Percentiles rank a stretch among this genome's conserved stretches.
Evolutionary conservation across 208 protist species (phyloP).

Genomic region (Wallacemonas sp.): DNA sequence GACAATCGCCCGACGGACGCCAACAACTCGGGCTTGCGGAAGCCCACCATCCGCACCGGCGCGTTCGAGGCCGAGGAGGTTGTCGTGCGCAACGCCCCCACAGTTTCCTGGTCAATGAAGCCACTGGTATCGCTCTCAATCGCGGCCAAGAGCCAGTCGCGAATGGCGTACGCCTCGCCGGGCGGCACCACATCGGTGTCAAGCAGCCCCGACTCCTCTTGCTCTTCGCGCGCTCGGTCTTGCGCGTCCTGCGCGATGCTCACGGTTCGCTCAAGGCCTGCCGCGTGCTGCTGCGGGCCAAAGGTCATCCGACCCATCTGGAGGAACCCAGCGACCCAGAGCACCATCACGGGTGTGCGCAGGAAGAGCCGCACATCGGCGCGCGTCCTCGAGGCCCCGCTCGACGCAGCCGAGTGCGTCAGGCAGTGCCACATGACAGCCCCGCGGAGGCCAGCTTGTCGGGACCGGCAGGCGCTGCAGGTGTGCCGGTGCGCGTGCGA

Average conservation of each 20-base stretch:
- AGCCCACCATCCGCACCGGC: constrained; percentile 26
- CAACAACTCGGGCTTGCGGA: constrained; percentile 29
- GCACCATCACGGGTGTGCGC: constrained; percentile 42
- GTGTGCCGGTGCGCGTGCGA: constrained; percentile 24
- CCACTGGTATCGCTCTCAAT: constrained; percentile 24
- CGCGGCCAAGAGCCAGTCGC: constrained; percentile 40
- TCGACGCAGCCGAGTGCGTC: not conserved
- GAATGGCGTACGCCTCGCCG: constrained; percentile 44
- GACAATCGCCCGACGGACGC: constrained; percentile 24
- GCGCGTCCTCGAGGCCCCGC: not conserved
- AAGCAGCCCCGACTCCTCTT: not conserved
- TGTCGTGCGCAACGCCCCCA: constrained; percentile 21
- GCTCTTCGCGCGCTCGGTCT: not conserved
- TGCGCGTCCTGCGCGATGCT: not conserved
- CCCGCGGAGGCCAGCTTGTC: not conserved
- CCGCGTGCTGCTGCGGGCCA: constrained; percentile 5
- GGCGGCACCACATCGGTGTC: constrained; percentile 31
- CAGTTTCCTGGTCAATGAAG: constrained; percentile 28
- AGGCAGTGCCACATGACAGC: not conserved
- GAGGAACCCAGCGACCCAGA: constrained; percentile 42
- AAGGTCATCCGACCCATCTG: constrained; percentile 23
- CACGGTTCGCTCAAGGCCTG: not conserved
- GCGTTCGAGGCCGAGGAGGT: constrained; percentile 30
- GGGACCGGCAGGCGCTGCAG: constrained; percentile 31
- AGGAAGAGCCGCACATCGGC: constrained; percentile 38